Conservation (phyloP, 306 rosid genomes). For the Vigna unguiculata region DNA sequence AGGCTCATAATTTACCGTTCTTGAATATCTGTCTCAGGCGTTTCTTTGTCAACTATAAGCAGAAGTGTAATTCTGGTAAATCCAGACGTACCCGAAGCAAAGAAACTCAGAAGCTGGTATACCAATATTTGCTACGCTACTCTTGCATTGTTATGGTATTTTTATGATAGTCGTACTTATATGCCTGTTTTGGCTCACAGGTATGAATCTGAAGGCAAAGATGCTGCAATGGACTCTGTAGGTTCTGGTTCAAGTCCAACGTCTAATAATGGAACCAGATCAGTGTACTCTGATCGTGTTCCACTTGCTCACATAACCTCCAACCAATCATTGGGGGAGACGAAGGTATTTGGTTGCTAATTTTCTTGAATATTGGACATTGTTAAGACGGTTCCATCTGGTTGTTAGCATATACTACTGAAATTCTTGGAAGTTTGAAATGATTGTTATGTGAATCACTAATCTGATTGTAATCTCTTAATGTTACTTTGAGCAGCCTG, state of each 20-base stretch:
- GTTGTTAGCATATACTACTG: neutral
- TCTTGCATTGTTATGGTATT: neutral
- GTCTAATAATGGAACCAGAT: slow-evolving; percentile 60
- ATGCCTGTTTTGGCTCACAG: slow-evolving; percentile 43
- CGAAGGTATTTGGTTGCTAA: slow-evolving; percentile 61
- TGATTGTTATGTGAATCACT: neutral
- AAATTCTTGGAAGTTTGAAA: neutral
- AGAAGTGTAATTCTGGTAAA: slow-evolving; percentile 64
- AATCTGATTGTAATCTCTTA: slow-evolving; percentile 16
- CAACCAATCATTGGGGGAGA: slow-evolving; percentile 73
- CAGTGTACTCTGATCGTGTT: slow-evolving; percentile 80
- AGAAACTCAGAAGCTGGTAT: slow-evolving; percentile 82
- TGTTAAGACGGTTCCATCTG: neutral
- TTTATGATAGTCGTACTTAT: neutral
- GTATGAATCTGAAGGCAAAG: slow-evolving; percentile 95
- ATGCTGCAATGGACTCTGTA: slow-evolving; percentile 66
- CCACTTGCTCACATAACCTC: slow-evolving; percentile 61
- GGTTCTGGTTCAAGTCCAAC: slow-evolving; percentile 63
- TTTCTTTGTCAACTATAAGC: slow-evolving; percentile 78
- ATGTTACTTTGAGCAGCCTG: slow-evolving; percentile 63
- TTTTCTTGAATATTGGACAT: neutral
- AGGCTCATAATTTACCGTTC: neutral
- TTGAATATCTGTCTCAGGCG: slow-evolving; percentile 59
- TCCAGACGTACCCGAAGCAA: slow-evolving; percentile 82
- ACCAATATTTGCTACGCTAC: neutral